phyloP scores from a whole-genome alignment of 129 eudicot genomes.

The Escallonia rubra region DNA sequence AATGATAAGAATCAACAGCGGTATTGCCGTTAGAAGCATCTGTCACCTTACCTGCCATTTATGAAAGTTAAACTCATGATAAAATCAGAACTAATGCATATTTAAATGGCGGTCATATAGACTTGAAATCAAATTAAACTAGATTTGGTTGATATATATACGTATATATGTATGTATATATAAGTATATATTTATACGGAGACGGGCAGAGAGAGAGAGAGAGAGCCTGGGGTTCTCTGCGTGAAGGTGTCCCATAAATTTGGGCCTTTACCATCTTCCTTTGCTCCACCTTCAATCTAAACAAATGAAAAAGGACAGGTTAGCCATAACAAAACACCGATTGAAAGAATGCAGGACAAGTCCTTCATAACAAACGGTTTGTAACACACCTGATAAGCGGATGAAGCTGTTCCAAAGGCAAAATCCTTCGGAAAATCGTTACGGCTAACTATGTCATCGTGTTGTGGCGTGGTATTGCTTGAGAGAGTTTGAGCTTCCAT shows the following conservation, averaged over 20 bases:
- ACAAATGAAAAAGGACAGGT: no score
- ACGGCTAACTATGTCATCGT: neutral
- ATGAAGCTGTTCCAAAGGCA: neutral
- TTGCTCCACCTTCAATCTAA: neutral
- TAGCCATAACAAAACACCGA: neutral
- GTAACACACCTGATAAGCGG: neutral
- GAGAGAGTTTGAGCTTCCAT: neutral
- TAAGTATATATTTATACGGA: no score
- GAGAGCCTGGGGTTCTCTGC: neutral
- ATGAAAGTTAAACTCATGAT: neutral
- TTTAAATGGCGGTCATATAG: no score
- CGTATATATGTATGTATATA: neutral
- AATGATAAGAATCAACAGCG: neutral
- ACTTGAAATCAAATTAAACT: no score
- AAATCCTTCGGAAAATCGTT: neutral
- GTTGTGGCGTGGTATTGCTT: neutral
- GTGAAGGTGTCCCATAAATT: neutral
- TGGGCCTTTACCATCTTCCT: neutral
- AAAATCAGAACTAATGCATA: neutral
- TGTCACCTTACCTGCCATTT: neutral
- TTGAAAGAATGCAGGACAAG: neutral
- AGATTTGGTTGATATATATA: no score
- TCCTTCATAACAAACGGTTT: neutral
- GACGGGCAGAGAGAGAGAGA: neutral
- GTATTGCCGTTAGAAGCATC: neutral